These are phyloP conservation scores for Diplodia mutila DNA, from an alignment of 2,329 filamentous ascomycete genomes.

Conservation along the genomic window DNA sequence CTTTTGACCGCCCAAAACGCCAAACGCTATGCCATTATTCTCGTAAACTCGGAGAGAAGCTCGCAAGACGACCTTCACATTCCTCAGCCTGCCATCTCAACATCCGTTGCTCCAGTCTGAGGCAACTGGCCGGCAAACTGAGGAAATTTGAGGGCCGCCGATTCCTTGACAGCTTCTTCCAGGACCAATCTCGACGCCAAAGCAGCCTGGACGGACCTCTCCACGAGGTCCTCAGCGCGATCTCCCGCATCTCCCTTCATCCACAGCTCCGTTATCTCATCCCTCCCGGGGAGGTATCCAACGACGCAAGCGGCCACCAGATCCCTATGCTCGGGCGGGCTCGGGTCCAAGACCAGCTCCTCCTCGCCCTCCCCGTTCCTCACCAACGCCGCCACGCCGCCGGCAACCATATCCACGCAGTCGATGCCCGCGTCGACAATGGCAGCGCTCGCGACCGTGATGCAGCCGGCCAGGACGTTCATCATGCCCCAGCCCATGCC, in stretches of 20 bases:
- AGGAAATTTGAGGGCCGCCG: constrained; percentile 39
- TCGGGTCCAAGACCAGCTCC: constrained; percentile 71
- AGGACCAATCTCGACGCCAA: constrained; percentile 63
- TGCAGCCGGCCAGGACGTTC: constrained; percentile 88
- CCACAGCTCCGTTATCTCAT: constrained; percentile 95
- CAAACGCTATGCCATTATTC: constrained; percentile 17
- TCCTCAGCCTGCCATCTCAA: constrained; percentile 23
- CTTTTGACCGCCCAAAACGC: constrained; percentile 1
- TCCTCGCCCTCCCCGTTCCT: constrained; percentile 41
- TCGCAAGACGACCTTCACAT: not conserved
- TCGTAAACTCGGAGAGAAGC: too few species aligned
- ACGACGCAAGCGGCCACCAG: constrained; percentile 86
- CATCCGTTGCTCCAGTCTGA: not conserved
- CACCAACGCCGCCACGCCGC: constrained; percentile 84
- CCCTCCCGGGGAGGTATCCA: constrained; percentile 81
- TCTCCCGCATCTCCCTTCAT: constrained; percentile 71
- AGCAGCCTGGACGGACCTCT: constrained; percentile 67
- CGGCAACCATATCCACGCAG: constrained; percentile 86
- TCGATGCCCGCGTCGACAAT: constrained; percentile 95
- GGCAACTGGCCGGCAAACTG: not conserved
- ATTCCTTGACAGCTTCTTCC: constrained; percentile 63
- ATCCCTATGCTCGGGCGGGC: constrained; percentile 75
- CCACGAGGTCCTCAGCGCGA: constrained; percentile 59
- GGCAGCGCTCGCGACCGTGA: constrained; percentile 90
- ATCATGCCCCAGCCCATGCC: constrained; percentile 76